phyloP scores from a whole-genome alignment of 2,329 filamentous ascomycete genomes.

The Celoporthe dispersa region DNA sequence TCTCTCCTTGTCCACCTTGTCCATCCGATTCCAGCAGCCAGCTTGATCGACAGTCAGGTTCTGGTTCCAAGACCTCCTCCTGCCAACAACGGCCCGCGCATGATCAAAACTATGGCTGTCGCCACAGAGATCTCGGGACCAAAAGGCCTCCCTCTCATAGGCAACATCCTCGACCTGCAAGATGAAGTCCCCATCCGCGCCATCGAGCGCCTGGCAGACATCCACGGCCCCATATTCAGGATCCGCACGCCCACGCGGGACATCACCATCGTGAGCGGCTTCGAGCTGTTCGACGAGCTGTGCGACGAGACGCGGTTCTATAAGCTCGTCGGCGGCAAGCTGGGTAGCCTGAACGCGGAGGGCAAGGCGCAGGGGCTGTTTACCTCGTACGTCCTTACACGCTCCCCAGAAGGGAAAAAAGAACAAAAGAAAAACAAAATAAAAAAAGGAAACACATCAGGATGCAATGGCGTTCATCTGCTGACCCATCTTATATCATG shows the following conservation, averaged over 20 bases:
- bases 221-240: slow-evolving; percentile 30
- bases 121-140: slow-evolving; percentile 28
- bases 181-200: slow-evolving; percentile 27
- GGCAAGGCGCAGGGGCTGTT: slow-evolving; percentile 2
- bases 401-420: too few relatives aligned
- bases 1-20: too few relatives aligned
- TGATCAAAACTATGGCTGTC: neutral
- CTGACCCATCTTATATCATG: neutral
- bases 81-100: neutral
- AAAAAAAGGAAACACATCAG: too few relatives aligned
- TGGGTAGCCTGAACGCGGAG: neutral
- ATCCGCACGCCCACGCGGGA: neutral
- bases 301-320: slow-evolving; percentile 36
- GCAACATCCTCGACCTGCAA: slow-evolving; percentile 32
- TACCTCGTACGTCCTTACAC: too few relatives aligned
- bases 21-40: too few relatives aligned
- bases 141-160: slow-evolving; percentile 30
- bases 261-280: neutral
- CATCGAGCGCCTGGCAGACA: slow-evolving; percentile 26
- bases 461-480: neutral
- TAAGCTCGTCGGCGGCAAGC: slow-evolving; percentile 21
- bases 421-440: too few relatives aligned
- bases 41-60: too few relatives aligned
- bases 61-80: too few relatives aligned
- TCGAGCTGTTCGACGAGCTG: slow-evolving; percentile 41